phyloP scores from a whole-genome alignment of 2,329 filamentous ascomycete species.

The Thermochaetoides dissita region DNA sequence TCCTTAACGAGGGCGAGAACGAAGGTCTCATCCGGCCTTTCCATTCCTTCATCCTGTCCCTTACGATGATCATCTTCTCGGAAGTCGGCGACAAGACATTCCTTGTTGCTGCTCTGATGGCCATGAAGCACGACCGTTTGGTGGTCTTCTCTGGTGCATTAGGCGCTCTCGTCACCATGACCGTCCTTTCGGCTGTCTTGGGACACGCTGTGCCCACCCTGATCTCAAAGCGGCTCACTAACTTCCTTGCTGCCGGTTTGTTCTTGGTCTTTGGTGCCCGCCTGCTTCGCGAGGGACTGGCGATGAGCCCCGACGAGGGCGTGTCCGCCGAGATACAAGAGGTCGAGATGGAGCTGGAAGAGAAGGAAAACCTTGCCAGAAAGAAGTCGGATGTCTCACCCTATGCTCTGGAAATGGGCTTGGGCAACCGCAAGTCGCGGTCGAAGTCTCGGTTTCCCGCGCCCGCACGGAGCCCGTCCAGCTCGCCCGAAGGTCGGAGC shows the following conservation, averaged over 20 bases:
- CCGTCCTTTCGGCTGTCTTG: conserved; percentile 77
- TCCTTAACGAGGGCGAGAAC: conserved; percentile 25
- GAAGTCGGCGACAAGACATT: conserved; percentile 99
- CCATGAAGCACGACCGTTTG: conserved; percentile 91
- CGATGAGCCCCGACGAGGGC: conserved; percentile 79
- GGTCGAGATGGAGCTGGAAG: conserved; percentile 82
- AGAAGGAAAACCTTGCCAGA: conserved; percentile 69
- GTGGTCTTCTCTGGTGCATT: conserved; percentile 95
- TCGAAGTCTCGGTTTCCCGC: conserved; percentile 66
- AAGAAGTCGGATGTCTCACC: conserved; percentile 59
- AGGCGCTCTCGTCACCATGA: conserved; percentile 83
- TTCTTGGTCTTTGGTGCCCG: conserved; percentile 84
- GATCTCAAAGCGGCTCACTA: conserved; percentile 81
- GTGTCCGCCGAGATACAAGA: conserved; percentile 97
- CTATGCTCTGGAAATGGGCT: conserved; percentile 68
- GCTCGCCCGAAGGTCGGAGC: conserved; percentile 50
- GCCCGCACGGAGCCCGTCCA: conserved; percentile 65
- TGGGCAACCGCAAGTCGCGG: conserved; percentile 54
- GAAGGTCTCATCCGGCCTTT: conserved; percentile 59
- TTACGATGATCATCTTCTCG: conserved; percentile 95
- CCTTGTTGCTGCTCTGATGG: conserved; percentile 92
- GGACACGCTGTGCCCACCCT: conserved; percentile 85
- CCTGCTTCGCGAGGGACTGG: conserved; percentile 72
- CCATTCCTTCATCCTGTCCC: conserved; percentile 81
- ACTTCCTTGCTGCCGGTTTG: conserved; percentile 67